Conservation (phyloP, 2,329 filamentous ascomycete genomes). For the Waltergamsia citrina region DNA sequence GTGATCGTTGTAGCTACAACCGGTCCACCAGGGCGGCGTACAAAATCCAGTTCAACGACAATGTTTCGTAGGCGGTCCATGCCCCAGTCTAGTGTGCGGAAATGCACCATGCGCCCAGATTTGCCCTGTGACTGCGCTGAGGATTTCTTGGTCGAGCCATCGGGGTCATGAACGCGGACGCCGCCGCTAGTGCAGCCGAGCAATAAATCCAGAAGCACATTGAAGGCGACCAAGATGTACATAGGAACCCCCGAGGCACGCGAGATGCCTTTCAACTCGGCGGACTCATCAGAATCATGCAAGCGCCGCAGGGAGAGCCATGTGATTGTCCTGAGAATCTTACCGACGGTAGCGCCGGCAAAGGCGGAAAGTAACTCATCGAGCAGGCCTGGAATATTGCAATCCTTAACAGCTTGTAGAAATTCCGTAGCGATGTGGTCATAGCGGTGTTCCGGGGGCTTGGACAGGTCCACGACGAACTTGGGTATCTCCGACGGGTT, state of each 20-base stretch:
- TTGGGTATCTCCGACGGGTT: too few species aligned
- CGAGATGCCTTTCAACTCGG: conserved; percentile 51
- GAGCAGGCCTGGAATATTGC: too few species aligned
- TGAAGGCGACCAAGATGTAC: conserved; percentile 52
- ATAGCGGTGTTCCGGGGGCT: too few species aligned
- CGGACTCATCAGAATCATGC: conserved; percentile 44
- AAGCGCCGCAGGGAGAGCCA: conserved; percentile 40
- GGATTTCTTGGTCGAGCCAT: background rate
- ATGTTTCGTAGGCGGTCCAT: conserved; percentile 40
- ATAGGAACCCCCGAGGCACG: conserved; percentile 39
- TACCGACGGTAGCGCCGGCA: too few species aligned
- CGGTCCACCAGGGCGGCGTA: conserved; percentile 22
- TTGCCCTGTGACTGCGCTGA: background rate
- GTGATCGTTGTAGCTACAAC: conserved; percentile 34
- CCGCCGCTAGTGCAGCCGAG: conserved; percentile 54
- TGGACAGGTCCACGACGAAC: too few species aligned
- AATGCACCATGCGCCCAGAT: conserved; percentile 35
- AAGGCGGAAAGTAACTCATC: too few species aligned
- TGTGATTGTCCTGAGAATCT: too few species aligned
- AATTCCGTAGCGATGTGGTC: too few species aligned
- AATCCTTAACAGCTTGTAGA: too few species aligned
- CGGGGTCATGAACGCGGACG: conserved; percentile 9
- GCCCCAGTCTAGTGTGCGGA: conserved; percentile 44
- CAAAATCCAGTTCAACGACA: conserved; percentile 41
- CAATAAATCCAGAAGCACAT: conserved; percentile 52